Percentiles rank a stretch among this genome's conserved stretches.
phyloP scores from a whole-genome alignment of 257 asterid species.

The Apocynum venetum region DNA sequence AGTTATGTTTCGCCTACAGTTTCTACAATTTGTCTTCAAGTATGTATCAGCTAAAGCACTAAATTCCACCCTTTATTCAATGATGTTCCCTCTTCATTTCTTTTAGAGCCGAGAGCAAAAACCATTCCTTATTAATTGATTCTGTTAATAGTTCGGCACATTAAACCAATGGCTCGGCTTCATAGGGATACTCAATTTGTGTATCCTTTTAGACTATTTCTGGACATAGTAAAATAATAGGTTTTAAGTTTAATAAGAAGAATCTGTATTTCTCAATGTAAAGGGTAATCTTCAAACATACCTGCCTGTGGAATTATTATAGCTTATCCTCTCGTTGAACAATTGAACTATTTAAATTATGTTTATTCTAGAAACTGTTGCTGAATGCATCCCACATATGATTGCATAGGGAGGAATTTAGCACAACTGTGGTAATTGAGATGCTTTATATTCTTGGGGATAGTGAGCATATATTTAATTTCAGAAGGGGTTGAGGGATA shows the following conservation, averaged over 20 bases:
- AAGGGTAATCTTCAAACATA: neutral
- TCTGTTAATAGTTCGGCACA: no score
- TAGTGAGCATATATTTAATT: neutral
- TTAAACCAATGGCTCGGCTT: neutral
- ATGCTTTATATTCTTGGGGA: neutral
- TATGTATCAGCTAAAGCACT: neutral
- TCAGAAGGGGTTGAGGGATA: neutral
- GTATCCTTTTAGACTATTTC: neutral
- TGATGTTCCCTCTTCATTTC: neutral
- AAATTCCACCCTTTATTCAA: neutral
- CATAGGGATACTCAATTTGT: neutral
- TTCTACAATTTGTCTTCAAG: neutral
- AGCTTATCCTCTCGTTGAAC: neutral
- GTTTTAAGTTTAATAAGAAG: neutral
- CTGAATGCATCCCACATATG: neutral
- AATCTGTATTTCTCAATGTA: neutral
- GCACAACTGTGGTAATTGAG: neutral
- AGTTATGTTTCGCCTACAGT: neutral
- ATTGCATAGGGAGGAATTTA: neutral
- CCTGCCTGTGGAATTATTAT: neutral
- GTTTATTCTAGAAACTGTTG: neutral
- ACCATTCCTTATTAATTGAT: neutral
- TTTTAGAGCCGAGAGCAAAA: neutral
- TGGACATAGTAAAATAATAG: neutral
- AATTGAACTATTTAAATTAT: neutral